These are phyloP conservation scores for Dalbergia cochinchinensis DNA, from an alignment of 306 rosid species.

Conservation along the genomic window DNA sequence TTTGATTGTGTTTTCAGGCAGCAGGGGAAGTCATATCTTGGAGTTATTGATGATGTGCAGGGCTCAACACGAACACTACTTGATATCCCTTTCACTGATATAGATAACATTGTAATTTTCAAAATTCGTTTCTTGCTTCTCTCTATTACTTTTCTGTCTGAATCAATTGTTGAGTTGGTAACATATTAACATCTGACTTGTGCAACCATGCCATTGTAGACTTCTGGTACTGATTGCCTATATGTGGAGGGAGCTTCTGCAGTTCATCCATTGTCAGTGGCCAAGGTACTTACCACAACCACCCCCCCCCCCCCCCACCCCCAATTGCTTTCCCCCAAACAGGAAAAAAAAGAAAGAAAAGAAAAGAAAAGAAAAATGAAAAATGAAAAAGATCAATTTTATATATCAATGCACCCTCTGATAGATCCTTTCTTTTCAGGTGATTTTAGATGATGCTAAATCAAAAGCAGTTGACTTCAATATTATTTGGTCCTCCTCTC, in stretches of 20 bases:
- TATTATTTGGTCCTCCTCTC: constrained; percentile 88
- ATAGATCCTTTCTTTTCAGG: constrained; percentile 60
- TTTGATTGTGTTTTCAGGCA: constrained; percentile 64
- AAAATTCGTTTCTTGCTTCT: constrained; percentile 36
- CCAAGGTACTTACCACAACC: constrained; percentile 60
- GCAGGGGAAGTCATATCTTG: constrained; percentile 86
- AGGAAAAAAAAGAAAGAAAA: neutral
- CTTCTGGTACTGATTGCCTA: constrained; percentile 60
- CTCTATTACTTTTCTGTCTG: constrained; percentile 1
- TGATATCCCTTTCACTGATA: constrained; percentile 86
- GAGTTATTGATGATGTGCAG: constrained; percentile 72
- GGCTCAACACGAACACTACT: constrained; percentile 62
- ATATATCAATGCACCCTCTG: neutral
- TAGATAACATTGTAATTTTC: constrained; percentile 77
- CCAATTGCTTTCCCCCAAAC: neutral
- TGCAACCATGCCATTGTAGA: constrained; percentile 59
- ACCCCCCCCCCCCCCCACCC: too few species aligned
- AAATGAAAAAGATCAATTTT: neutral
- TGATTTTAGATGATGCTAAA: constrained; percentile 67
- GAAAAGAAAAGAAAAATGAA: too few species aligned
- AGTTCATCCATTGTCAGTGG: constrained; percentile 77
- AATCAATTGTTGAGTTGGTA: constrained; percentile 11
- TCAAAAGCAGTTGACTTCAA: constrained; percentile 65
- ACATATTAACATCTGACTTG: constrained; percentile 8
- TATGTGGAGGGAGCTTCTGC: constrained; percentile 93